A percentile compares a stretch with the other conserved stretches of the same genome.
These are phyloP conservation scores for Harringtonia lauricola DNA, from an alignment of 2,329 filamentous ascomycete species.

Conservation along the genomic window DNA sequence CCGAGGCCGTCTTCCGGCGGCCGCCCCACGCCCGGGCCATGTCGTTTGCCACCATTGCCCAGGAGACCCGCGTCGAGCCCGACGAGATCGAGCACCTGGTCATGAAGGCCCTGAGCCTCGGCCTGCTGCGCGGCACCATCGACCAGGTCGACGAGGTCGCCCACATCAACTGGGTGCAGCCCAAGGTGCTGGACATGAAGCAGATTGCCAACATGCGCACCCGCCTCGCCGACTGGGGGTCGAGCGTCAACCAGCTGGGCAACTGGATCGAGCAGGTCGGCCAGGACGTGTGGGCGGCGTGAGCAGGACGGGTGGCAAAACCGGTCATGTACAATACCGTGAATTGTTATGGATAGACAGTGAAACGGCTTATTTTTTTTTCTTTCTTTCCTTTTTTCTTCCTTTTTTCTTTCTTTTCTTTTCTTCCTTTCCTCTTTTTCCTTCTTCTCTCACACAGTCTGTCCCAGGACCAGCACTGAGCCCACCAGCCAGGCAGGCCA, in stretches of 20 bases:
- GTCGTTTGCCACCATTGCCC: constrained; percentile 77
- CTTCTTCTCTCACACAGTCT: constrained; percentile 6
- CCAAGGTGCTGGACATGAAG: constrained; percentile 90
- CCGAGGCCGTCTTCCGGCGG: constrained; percentile 90
- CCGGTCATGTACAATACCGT: too few species aligned
- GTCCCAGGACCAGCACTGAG: constrained; percentile 40
- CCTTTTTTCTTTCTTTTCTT: neutral
- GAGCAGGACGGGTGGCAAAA: constrained; percentile 5
- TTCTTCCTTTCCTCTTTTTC: neutral
- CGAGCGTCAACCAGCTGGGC: constrained; percentile 87
- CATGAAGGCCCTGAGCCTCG: constrained; percentile 97
- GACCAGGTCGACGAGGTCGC: constrained; percentile 94
- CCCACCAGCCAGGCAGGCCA: constrained; percentile 82
- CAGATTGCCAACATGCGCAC: constrained; percentile 90
- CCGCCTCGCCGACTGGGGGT: constrained; percentile 86
- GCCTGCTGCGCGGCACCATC: constrained; percentile 80
- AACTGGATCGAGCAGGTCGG: constrained; percentile 95
- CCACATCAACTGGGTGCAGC: constrained; percentile 96
- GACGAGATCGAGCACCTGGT: constrained; percentile 96
- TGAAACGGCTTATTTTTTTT: too few species aligned
- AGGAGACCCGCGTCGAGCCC: constrained; percentile 83
- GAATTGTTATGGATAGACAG: too few species aligned
- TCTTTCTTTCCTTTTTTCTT: too few species aligned
- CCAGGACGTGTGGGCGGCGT: constrained; percentile 92
- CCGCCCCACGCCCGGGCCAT: constrained; percentile 93